Evolutionary conservation across 805 yeast genomes (phyloP).

Genomic region (Yarrowia sp.): DNA sequence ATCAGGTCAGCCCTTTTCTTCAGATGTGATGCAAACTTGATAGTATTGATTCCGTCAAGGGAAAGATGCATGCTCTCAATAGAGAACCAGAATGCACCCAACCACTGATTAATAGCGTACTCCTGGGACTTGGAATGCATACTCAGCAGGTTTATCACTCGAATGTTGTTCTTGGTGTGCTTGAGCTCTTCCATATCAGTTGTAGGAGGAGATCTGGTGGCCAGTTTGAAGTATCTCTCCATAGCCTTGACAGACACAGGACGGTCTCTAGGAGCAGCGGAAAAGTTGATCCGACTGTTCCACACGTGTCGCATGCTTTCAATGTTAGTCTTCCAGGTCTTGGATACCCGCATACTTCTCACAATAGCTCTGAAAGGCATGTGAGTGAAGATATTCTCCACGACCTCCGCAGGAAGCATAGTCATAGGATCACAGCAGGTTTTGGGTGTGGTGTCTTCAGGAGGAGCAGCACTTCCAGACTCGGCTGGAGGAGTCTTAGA

Average conservation of each 20-base stretch:
- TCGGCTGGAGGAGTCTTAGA: background rate
- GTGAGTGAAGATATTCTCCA: slow-evolving; percentile 23
- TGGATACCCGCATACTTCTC: slow-evolving; percentile 22
- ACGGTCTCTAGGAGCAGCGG: slow-evolving; percentile 17
- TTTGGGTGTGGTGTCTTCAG: background rate
- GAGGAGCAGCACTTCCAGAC: background rate
- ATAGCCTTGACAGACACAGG: slow-evolving; percentile 29
- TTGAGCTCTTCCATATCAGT: slow-evolving; percentile 19
- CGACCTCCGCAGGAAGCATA: slow-evolving; percentile 1
- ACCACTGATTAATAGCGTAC: slow-evolving; percentile 27
- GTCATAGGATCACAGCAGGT: slow-evolving; percentile 1
- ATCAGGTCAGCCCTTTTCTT: slow-evolving; percentile 10
- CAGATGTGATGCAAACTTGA: background rate
- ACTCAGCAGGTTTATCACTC: slow-evolving; percentile 11
- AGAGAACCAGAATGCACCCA: slow-evolving; percentile 17
- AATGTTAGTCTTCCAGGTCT: slow-evolving; percentile 3
- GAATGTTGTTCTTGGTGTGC: slow-evolving; percentile 5
- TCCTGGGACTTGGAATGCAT: slow-evolving; percentile 32
- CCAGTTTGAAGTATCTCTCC: slow-evolving; percentile 34
- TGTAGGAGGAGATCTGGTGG: slow-evolving; percentile 1
- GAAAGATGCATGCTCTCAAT: slow-evolving; percentile 18
- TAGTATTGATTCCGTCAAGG: slow-evolving; percentile 15
- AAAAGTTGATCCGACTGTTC: slow-evolving; percentile 36
- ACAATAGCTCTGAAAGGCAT: slow-evolving; percentile 25
- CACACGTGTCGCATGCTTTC: slow-evolving; percentile 35